These are phyloP conservation scores for Pyrus hybrid DNA, from an alignment of 331 rosid species.

Conservation along the genomic window DNA sequence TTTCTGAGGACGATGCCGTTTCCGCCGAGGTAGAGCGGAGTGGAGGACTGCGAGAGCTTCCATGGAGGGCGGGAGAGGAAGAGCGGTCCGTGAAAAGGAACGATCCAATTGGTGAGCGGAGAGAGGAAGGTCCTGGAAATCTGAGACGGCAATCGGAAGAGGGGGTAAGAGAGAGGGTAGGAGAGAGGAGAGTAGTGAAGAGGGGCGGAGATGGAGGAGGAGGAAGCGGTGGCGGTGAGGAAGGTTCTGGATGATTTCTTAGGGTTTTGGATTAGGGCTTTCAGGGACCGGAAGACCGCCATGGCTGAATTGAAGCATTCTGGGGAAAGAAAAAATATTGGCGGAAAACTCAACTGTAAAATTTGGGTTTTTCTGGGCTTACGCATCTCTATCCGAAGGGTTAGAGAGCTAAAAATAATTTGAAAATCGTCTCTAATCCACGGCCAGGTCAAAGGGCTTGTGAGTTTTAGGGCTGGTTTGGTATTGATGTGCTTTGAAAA, in stretches of 20 bases:
- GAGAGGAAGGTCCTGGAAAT: slow-evolving; percentile 29
- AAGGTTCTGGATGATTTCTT: slow-evolving; percentile 32
- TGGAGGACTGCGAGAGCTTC: slow-evolving; percentile 92
- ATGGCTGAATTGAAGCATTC: slow-evolving; percentile 16
- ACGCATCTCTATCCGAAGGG: no score
- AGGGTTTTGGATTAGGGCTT: slow-evolving; percentile 21
- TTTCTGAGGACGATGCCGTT: slow-evolving; percentile 54
- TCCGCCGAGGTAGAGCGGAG: slow-evolving; percentile 55
- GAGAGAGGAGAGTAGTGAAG: slow-evolving; percentile 14
- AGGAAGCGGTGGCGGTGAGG: slow-evolving; percentile 35
- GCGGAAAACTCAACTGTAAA: background rate
- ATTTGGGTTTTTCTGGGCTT: background rate
- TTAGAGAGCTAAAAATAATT: no score
- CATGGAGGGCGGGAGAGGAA: slow-evolving; percentile 74
- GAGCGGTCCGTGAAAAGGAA: slow-evolving; percentile 62
- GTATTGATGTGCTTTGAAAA: no score
- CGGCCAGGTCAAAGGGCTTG: no score
- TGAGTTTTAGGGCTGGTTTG: no score
- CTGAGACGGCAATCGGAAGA: slow-evolving; percentile 25
- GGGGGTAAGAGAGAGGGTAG: slow-evolving; percentile 10
- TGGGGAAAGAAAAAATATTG: background rate
- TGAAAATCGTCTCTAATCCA: no score
- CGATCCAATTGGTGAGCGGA: slow-evolving; percentile 37
- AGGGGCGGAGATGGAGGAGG: slow-evolving; percentile 28
- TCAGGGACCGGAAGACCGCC: slow-evolving; percentile 53